Evolutionary conservation across 2,329 filamentous ascomycete genomes (phyloP), one percentile per base, ranked within the genome.

Genomic region (Arthrobotrys conoides): DNA sequence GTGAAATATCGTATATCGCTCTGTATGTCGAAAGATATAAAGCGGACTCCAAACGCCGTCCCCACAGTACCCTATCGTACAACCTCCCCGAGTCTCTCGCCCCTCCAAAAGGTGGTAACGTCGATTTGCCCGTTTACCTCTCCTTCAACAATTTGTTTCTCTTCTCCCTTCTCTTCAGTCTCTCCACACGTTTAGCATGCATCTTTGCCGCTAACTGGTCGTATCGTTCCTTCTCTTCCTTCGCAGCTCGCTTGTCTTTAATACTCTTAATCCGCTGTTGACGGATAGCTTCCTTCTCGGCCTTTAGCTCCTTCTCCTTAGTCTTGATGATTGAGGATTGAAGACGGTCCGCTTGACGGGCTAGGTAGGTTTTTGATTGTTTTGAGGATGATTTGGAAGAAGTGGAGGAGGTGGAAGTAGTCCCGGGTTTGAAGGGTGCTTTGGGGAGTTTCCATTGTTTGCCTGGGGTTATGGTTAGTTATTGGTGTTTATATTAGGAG

Each of bases 181-280:
- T 90, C 86, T 99, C 96, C 12, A 98, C 91, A 79, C 94, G 89
- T 88, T 97, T 98, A 85, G 90, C 90, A 87, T 98, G 95, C 96
- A 99, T 98, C 87, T 96, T 98, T 86, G 94, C 93, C 20, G 94
- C 95, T 90, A 99, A 90, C 87, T 94, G 93, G 85, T 94, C 93
- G 84, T 95, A 98, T 81, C 95, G 88, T 83, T 94, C 93, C 85
- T 92, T 94, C 87, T 98, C 96, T 82, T 93, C 94, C 88, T 97
- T 98, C 66, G 91, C 92, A 20, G 90, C 91, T 81, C 93, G 89
- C 85, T 92, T 94, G 80, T 97, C 93, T 83, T 92, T 94, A 83
- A 98, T 92, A 10, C 88, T 88, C 83, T 94, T 89, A 69, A 96
- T 90, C 81, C 91, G 80, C 85, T 96, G 94, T 88, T 95, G 88